Evolutionary conservation across 1,284 basidiomycete genomes (phyloP).

Genomic region (Lentinula novae-zelandiae): DNA sequence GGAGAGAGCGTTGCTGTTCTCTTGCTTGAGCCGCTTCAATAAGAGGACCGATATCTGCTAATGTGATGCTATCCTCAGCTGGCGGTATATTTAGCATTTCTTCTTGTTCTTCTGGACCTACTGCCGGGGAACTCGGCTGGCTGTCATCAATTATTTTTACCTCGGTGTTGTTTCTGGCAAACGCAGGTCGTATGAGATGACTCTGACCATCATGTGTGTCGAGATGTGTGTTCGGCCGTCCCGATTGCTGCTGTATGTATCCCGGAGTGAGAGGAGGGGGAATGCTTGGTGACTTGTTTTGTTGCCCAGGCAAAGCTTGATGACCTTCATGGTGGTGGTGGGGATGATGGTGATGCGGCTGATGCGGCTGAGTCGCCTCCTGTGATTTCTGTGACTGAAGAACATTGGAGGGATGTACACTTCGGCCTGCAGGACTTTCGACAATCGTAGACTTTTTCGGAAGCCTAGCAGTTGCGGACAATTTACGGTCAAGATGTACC

Average conservation of each 20-base stretch:
- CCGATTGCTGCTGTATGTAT: constrained; percentile 24
- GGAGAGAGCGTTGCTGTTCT: constrained; percentile 78
- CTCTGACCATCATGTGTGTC: constrained; percentile 27
- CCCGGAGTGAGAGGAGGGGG: constrained; percentile 33
- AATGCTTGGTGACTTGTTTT: constrained; percentile 34
- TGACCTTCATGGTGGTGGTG: constrained; percentile 8
- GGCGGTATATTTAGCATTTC: constrained; percentile 23
- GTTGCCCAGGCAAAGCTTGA: constrained; percentile 27
- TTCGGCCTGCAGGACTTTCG: constrained; percentile 90
- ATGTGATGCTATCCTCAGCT: constrained; percentile 81
- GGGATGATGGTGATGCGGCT: constrained; percentile 4
- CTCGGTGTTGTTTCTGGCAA: constrained; percentile 81
- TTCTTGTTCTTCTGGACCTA: constrained; percentile 38
- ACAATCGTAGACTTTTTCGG: constrained; percentile 95
- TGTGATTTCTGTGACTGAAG: constrained; percentile 23
- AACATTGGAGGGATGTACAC: constrained; percentile 37
- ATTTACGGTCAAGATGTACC: constrained; percentile 91
- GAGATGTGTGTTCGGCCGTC: constrained; percentile 4
- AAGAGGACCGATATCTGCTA: constrained; percentile 95
- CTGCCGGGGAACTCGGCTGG: constrained; percentile 64
- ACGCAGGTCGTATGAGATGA: constrained; percentile 68
- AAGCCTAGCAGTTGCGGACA: constrained; percentile 87
- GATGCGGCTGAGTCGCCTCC: constrained; percentile 12
- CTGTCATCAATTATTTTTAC: constrained; percentile 86
- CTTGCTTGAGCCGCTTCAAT: constrained; percentile 90